These are phyloP conservation scores for Rhodotorula toruloides DNA, from an alignment of 768 basidiomycete species.

Conservation along the genomic window DNA sequence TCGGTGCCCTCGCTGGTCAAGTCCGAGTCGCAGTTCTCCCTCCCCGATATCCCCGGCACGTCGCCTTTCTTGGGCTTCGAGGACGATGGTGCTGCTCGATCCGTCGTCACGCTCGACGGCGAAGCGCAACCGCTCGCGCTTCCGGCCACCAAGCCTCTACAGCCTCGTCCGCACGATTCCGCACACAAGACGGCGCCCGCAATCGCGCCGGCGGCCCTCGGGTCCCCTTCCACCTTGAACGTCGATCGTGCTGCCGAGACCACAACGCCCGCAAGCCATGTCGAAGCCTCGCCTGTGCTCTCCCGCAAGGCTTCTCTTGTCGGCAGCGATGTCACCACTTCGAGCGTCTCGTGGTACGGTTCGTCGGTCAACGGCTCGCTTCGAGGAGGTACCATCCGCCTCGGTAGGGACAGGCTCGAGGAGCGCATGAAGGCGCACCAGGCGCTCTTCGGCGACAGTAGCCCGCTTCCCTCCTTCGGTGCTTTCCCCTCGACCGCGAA, in stretches of 20 bases:
- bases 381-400: conserved; percentile 13
- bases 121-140: neutral
- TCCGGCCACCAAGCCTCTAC: neutral
- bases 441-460: conserved; percentile 16
- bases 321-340: conserved; percentile 24
- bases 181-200: neutral
- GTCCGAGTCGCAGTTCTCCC: conserved; percentile 29
- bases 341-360: conserved; percentile 33
- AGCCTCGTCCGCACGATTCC: neutral
- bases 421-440: conserved; percentile 29
- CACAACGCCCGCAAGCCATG: too few relatives aligned
- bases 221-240: conserved; percentile 17
- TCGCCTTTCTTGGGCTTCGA: conserved; percentile 39
- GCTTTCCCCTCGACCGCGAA: neutral
- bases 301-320: conserved; percentile 34
- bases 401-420: conserved; percentile 20
- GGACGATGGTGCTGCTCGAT: conserved; percentile 17
- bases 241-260: too few relatives aligned
- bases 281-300: conserved; percentile 3
- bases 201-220: neutral
- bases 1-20: neutral
- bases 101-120: conserved; percentile 23
- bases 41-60: conserved; percentile 32
- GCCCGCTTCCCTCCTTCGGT: conserved; percentile 14
- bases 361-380: conserved; percentile 20